These are phyloP conservation scores for Berberis thunbergii DNA, from an alignment of 164 flowering plant genomes.

Conservation along the genomic window DNA sequence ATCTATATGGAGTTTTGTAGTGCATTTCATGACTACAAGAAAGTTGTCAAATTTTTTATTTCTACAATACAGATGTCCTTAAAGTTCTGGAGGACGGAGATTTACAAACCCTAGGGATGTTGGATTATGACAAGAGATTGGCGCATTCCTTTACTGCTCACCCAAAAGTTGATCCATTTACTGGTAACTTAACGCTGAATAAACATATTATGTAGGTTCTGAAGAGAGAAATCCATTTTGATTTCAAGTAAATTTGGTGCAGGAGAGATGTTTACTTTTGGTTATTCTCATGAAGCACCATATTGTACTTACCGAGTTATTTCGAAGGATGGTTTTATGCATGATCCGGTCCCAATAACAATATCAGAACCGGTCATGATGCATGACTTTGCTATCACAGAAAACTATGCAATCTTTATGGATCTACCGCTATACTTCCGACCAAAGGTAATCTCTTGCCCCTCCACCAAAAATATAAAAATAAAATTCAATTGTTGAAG, in stretches of 20 bases:
- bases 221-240: not conserved
- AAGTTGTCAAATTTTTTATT: not conserved
- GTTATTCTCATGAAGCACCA: conserved; percentile 73
- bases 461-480: too few relatives aligned
- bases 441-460: conserved; percentile 55
- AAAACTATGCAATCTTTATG: conserved; percentile 91
- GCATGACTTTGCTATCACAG: conserved; percentile 99
- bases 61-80: conserved; percentile 50
- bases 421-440: conserved; percentile 85
- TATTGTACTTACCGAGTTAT: conserved; percentile 88
- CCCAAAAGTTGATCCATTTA: conserved; percentile 88
- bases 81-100: conserved; percentile 95
- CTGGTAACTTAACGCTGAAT: conserved; percentile 37
- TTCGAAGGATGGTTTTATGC: conserved; percentile 85
- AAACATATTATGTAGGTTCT: not conserved
- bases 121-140: conserved; percentile 94
- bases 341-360: conserved; percentile 94
- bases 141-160: conserved; percentile 92
- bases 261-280: conserved; percentile 99
- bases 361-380: conserved; percentile 82
- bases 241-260: conserved; percentile 21
- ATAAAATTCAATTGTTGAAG: too few relatives aligned
- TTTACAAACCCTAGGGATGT: conserved; percentile 86
- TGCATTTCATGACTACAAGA: not conserved
- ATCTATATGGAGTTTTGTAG: not conserved